phyloP scores from a whole-genome alignment of 1,284 basidiomycete genomes.

The Sutorius eximius region DNA sequence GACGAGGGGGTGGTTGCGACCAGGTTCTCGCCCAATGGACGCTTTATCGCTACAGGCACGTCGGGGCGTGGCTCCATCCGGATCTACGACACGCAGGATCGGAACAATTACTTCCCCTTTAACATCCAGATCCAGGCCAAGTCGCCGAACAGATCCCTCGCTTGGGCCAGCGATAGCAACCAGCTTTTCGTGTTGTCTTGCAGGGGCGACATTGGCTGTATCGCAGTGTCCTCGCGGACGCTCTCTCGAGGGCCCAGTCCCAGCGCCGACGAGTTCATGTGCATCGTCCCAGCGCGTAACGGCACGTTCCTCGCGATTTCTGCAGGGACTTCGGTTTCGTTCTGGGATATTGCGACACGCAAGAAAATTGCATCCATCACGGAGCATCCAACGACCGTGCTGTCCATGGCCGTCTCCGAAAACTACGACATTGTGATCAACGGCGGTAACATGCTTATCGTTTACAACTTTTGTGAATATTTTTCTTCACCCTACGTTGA shows the following conservation, averaged over 20 bases:
- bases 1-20: not conserved
- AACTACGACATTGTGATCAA: not conserved
- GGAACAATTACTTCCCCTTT: not conserved
- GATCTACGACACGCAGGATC: not conserved
- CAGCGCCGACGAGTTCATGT: not conserved
- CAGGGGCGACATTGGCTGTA: not conserved
- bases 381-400: not conserved
- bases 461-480: constrained; percentile 1
- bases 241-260: not conserved
- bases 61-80: not conserved
- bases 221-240: not conserved
- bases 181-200: not conserved
- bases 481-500: constrained; percentile 3
- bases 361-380: not conserved
- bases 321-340: not conserved
- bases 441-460: constrained; percentile 3
- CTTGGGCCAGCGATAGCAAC: not conserved
- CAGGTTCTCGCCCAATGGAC: constrained; percentile 6
- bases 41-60: not conserved
- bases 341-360: not conserved
- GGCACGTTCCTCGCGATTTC: not conserved
- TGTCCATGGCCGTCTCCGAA: constrained; percentile 1
- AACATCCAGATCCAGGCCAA: not conserved
- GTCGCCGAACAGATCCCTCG: not conserved
- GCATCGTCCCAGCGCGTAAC: not conserved